Percentiles rank a stretch among this genome's conserved stretches.
phyloP scores from a whole-genome alignment of 1,139 yeast genomes.

The Petasospora fabianii region DNA sequence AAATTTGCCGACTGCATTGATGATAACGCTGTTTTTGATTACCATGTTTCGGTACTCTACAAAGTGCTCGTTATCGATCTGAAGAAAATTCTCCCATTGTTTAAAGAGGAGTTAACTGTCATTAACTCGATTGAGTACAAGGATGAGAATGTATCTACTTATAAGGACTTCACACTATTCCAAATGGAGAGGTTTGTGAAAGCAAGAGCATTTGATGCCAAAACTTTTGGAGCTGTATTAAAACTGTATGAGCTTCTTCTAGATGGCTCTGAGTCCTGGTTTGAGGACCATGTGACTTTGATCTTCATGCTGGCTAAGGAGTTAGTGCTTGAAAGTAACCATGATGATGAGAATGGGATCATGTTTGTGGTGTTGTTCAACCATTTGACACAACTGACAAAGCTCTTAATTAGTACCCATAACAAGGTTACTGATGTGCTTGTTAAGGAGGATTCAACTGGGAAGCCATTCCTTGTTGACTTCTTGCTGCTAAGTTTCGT shows the following conservation, averaged over 20 bases:
- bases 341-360: constrained; percentile 15
- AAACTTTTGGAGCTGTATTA: constrained; percentile 35
- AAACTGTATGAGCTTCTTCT: constrained; percentile 43
- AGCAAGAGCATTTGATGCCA: constrained; percentile 28
- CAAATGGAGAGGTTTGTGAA: constrained; percentile 46
- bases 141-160: constrained; percentile 53
- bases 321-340: constrained; percentile 23
- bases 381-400: constrained; percentile 23
- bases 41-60: constrained; percentile 49
- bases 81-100: constrained; percentile 40
- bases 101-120: constrained; percentile 54
- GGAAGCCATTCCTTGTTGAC: constrained; percentile 20
- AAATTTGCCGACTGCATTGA: constrained; percentile 35
- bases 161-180: constrained; percentile 50
- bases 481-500: constrained; percentile 23
- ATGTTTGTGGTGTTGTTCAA: constrained; percentile 22
- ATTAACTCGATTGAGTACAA: constrained; percentile 37
- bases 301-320: constrained; percentile 32
- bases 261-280: constrained; percentile 54
- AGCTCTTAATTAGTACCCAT: constrained; percentile 16
- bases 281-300: constrained; percentile 36
- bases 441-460: constrained; percentile 10
- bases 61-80: constrained; percentile 46
- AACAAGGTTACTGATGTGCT: constrained; percentile 15
- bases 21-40: constrained; percentile 58